Evolutionary conservation across 805 yeast genomes (phyloP), one percentile per base, ranked within the genome.

Genomic region (Metschnikowia colocasiae): DNA sequence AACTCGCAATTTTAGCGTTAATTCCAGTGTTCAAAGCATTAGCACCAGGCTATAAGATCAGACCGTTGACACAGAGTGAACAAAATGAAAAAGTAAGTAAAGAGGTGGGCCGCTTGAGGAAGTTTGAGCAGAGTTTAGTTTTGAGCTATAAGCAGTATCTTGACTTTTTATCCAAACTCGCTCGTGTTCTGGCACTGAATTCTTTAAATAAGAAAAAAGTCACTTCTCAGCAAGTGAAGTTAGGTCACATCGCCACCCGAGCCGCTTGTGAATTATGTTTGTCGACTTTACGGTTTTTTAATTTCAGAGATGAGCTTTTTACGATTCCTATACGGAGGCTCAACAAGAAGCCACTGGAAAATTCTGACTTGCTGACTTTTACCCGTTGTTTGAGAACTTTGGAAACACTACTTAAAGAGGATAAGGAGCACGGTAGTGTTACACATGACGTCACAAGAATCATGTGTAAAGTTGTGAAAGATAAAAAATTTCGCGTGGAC

Each of bases 21-120:
- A 84, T 89, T 2, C 88, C 95, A 0, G 87, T 89, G 3, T 88
- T 88, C 74, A 88, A 87, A 57, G 78, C 85, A 47, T 78, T 94
- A 40, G 82, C 94, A 1, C 99, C 99, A 1, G 84, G 94, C 6
- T 92, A 92, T 65, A 79, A 83, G 50, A 89, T 92, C 45, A 76
- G 96, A 61, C 85, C 95, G 2, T 72, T 94, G 44, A 76, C 89
- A 2, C 97, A 89, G 15, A 66, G 79, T 0, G 98, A 92, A 64
- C 81, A 81, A 63, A 78, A 80, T 51, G 96, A 89, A 58, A 87
- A 82, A 57, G 95, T 89, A 3, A 72, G 91, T 12, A 87, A 78
- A 60, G 99, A 94, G 18, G 85, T 94, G 29, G 84, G 87, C 15
- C 80, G 76, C 58, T 64, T 86, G 56, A 78, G 99, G 61, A 76